Evolutionary conservation across 805 yeast species (phyloP).

Genomic region (Metschnikowia santaceciliae): DNA sequence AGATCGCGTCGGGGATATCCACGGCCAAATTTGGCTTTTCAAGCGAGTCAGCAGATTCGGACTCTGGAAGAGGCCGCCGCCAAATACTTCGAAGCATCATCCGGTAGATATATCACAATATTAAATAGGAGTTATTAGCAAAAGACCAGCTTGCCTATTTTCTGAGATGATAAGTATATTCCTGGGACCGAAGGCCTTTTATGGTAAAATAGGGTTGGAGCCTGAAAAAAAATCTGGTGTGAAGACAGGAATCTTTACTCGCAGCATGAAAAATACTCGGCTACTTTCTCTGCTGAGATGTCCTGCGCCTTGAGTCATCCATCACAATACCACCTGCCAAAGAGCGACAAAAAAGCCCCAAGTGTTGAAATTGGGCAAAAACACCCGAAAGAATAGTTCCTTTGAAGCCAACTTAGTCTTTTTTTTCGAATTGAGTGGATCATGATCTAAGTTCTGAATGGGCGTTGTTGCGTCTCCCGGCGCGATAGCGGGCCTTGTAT

Average conservation of each 20-base stretch:
- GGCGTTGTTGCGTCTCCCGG: not conserved
- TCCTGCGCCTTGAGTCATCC: not conserved
- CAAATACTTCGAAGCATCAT: slow-evolving; percentile 2
- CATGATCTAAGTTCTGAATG: not conserved
- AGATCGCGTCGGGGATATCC: slow-evolving; percentile 37
- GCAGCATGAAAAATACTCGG: not conserved
- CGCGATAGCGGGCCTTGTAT: not conserved
- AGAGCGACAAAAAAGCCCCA: not conserved
- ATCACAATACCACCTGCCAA: not conserved
- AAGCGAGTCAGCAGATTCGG: not conserved
- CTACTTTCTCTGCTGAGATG: not conserved
- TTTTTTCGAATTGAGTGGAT: not conserved
- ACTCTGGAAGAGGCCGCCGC: not conserved
- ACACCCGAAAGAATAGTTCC: too few relatives aligned
- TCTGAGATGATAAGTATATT: too few relatives aligned
- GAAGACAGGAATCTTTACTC: not conserved
- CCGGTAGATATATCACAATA: not conserved
- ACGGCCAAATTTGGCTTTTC: slow-evolving; percentile 4
- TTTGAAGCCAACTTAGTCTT: too few relatives aligned
- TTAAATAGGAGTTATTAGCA: not conserved
- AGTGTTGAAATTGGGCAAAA: too few relatives aligned
- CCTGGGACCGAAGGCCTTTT: too few relatives aligned
- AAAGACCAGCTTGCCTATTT: not conserved
- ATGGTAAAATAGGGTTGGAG: not conserved
- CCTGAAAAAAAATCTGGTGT: not conserved